Base-by-base conservation (phyloP, 768 basidiomycete species). In the Crepidotus variabilis region DNA sequence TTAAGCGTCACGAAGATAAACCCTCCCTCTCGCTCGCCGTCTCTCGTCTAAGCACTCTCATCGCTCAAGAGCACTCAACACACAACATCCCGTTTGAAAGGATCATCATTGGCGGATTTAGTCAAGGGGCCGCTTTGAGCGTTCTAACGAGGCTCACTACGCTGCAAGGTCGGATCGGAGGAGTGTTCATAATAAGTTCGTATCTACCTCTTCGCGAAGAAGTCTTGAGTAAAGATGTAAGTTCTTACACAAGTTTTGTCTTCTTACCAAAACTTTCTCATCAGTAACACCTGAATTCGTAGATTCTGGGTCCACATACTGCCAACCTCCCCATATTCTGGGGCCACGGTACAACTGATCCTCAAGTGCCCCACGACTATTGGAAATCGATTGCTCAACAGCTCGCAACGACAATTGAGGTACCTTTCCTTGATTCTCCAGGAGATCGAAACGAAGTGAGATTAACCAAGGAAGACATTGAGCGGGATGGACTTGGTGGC, bases 41-140 rank as follows among this genome's bases (percentile, higher is more conserved):
- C 5, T 69, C 72, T 18, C 67, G 72, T 14, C 65, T 92, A 54
- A 82, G 85, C 62, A 66, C 72, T 48, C 74, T 90, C 52, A 81
- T 93, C 61, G 70, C 76, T 10, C 72, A 71, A 0, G 88, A 92
- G 65, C 74, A 85, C 33, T 34, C 55, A 9, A 79, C 84, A 35
- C 71, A 74, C 6, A 80, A 81, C 24, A 82, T 89, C 43, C 76
- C 81, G 1, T 69, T 80, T 20, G 66, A 78, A 33, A 77, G 84
- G 43, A 83, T 90, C 57, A 77, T 91, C 39, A 59, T 92, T n/a
- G 90, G 87, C 6, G 90, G 90, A 0, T 82, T 90, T 65, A 84
- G 81, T 51, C 89, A 91, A 66, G 89, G 87, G 18, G 85, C 80
- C 39, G 81, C 83, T 2, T 75, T 89, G 55, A 75, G 81, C 2